These are phyloP conservation scores for Phytophthora tentaculata DNA, from an alignment of 352 stramenopile species.

Conservation along the genomic window DNA sequence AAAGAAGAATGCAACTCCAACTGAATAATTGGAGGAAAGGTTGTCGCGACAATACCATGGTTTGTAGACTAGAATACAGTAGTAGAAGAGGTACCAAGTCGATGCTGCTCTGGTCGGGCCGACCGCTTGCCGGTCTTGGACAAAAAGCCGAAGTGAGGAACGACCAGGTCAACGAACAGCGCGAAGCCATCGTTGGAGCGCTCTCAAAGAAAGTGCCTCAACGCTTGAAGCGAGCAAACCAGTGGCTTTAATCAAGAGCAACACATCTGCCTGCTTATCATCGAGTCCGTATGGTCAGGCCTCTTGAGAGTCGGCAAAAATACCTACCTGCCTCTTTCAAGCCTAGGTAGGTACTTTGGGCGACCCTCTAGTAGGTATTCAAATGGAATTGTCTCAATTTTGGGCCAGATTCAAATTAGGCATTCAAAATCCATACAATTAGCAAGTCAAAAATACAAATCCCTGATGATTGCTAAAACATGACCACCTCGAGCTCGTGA, in stretches of 20 bases:
- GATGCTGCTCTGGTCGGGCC: not conserved
- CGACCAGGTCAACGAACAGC: conserved; percentile 5
- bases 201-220: conserved; percentile 14
- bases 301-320: no score
- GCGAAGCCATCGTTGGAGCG: not conserved
- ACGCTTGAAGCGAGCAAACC: conserved; percentile 14
- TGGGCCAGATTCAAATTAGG: no score
- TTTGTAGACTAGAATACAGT: not conserved
- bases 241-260: conserved; percentile 13
- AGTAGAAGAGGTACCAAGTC: not conserved
- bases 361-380: no score
- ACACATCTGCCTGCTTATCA: conserved; percentile 24
- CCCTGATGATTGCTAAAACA: no score
- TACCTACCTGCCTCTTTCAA: no score
- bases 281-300: conserved; percentile 24
- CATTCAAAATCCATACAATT: no score
- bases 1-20: conserved; percentile 10
- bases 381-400: no score
- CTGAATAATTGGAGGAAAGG: not conserved
- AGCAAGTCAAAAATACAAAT: no score
- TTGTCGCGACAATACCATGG: conserved; percentile 3
- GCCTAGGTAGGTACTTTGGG: no score
- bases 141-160: conserved; percentile 16
- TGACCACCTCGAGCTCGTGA: no score
- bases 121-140: not conserved